Percentiles rank a stretch among this genome's conserved stretches.
Conservation (phyloP, 768 basidiomycete species). For the Boletus sp. region DNA sequence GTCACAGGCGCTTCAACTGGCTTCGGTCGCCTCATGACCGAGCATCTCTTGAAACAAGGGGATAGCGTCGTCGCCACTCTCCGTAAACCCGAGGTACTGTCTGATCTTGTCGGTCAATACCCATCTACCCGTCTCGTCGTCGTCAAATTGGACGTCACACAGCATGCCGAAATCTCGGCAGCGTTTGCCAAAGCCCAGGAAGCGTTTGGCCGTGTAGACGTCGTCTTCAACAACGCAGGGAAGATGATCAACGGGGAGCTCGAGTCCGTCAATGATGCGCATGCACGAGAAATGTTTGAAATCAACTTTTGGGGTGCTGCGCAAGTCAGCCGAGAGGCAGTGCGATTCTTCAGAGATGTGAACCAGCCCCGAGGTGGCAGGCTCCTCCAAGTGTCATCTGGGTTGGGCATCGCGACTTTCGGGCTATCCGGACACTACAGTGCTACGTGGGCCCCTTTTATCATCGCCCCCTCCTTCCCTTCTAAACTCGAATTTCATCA, state of each 20-base stretch:
- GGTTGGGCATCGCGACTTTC: constrained; percentile 12
- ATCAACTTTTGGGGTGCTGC: no score
- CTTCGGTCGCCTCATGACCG: constrained; percentile 36
- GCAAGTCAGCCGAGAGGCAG: no score
- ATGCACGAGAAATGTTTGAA: constrained; percentile 37
- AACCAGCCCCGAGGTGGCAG: constrained; percentile 30
- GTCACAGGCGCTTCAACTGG: constrained; percentile 42
- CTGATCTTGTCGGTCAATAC: constrained; percentile 27
- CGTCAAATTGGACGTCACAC: no score
- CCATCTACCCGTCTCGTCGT: constrained; percentile 14
- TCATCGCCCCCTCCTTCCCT: neutral
- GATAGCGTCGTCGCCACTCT: constrained; percentile 42
- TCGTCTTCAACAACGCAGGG: constrained; percentile 40
- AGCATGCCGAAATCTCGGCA: no score
- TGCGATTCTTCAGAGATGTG: no score
- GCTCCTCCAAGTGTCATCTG: constrained; percentile 34
- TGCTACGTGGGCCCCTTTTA: constrained; percentile 20
- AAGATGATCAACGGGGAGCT: constrained; percentile 26
- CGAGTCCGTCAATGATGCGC: constrained; percentile 32
- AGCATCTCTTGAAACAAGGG: constrained; percentile 32
- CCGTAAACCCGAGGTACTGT: constrained; percentile 36
- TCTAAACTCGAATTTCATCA: neutral
- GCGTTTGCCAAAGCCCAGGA: constrained; percentile 19
- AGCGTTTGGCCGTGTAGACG: constrained; percentile 34
- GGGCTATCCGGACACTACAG: constrained; percentile 22